Percentiles rank a stretch among this genome's conserved stretches.
Evolutionary conservation across 208 protist genomes (phyloP).

Genomic region (Trypanosoma theileri): DNA sequence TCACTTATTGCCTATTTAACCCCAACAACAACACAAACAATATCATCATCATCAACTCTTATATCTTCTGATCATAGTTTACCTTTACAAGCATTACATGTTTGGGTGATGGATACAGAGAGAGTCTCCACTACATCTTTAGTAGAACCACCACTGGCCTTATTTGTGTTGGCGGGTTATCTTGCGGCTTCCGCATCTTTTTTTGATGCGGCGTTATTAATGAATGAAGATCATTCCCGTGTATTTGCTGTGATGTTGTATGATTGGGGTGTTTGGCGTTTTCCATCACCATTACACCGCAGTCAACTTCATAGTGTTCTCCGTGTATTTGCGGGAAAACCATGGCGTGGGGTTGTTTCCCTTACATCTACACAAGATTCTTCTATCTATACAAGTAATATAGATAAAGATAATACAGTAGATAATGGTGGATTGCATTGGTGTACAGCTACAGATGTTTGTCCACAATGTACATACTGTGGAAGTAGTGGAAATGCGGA

Average conservation of each 20-base stretch:
- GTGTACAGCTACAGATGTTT: conserved; percentile 40
- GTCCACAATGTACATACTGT: conserved; percentile 32
- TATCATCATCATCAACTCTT: neutral
- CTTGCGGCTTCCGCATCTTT: conserved; percentile 47
- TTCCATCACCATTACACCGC: conserved; percentile 42
- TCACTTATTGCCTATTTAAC: conserved; percentile 32
- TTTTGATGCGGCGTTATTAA: conserved; percentile 44
- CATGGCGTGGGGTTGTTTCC: conserved; percentile 44
- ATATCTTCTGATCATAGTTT: neutral
- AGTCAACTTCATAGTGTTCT: conserved; percentile 40
- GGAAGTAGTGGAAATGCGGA: neutral
- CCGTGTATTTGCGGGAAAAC: conserved; percentile 37
- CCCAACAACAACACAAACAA: conserved; percentile 4
- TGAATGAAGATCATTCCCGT: conserved; percentile 52
- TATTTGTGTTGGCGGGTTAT: conserved; percentile 69
- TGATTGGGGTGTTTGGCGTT: conserved; percentile 55
- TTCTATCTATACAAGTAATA: conserved; percentile 10
- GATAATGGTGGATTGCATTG: conserved; percentile 48
- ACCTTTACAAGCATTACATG: conserved; percentile 55
- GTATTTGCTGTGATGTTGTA: conserved; percentile 63
- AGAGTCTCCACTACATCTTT: neutral
- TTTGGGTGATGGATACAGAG: conserved; percentile 51
- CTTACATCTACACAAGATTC: neutral
- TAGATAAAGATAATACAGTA: neutral
- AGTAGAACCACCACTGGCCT: conserved; percentile 21